Evolutionary conservation across 176 grass and related monocot genomes (phyloP).

Genomic region (Alopecurus myosuroides): DNA sequence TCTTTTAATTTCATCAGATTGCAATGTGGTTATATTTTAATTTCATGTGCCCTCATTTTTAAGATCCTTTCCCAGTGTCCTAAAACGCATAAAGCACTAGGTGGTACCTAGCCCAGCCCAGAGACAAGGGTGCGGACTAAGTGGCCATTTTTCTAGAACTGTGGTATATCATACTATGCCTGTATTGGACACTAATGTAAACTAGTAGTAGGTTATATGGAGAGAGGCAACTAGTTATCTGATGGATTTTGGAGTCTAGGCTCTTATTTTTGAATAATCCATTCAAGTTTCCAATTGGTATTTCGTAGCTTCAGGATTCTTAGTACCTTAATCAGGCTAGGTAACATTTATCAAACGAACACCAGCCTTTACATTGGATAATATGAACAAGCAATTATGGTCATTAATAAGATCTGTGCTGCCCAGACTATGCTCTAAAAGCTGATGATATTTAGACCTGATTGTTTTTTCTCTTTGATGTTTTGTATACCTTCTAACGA

Average conservation of each 20-base stretch:
- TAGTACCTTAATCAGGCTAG: background rate
- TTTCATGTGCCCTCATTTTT: background rate
- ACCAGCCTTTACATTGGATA: background rate
- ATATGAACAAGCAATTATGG: background rate
- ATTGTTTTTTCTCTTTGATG: background rate
- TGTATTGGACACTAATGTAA: background rate
- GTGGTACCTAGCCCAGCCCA: background rate
- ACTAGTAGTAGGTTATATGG: background rate
- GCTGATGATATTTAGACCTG: background rate
- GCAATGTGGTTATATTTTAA: background rate
- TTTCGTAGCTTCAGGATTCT: background rate
- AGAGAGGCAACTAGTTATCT: background rate
- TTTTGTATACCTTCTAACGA: background rate
- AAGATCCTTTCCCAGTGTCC: background rate
- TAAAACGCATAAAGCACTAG: background rate
- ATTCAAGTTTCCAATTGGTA: background rate
- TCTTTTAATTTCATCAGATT: background rate
- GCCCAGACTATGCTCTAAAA: background rate
- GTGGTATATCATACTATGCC: background rate
- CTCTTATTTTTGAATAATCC: background rate
- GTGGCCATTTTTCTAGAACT: background rate
- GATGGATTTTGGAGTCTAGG: background rate
- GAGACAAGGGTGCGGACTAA: background rate
- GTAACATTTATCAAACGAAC: background rate
- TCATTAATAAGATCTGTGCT: background rate